Base-by-base conservation (phyloP, 257 asterid genomes). In the Solanum neorickii region DNA sequence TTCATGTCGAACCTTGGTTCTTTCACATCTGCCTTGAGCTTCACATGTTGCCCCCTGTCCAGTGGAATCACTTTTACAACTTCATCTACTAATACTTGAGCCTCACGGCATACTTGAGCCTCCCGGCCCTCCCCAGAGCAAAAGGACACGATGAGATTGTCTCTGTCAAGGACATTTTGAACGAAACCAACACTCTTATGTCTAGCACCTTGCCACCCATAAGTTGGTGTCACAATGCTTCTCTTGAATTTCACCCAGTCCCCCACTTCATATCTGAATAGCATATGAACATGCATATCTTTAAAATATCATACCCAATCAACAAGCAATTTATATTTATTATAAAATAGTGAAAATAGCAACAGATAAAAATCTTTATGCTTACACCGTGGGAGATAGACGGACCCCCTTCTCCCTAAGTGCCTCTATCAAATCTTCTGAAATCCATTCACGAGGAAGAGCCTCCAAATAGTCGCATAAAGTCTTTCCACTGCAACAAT, bases 1-100 rank as follows among this genome's bases (percentile, higher is more conserved):
- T 83, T 60, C 86, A 86, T 83, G 66, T 52, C 89, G 72, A 90
- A 96, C 99, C 98, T 95, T 86, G 99, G 99, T 93, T 95, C 98
- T 90, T 87, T 87, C 86, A 97, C 98, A 92, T 97, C 99, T 87
- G 93, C 90, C 89, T 93, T 97, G 73, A 97, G 96, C 90, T 92
- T 95, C 85, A 97, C 99, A 83, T 97, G 99, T 90, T 97, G 99
- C 86, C 99, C 99, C 93, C 99, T 95, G 90, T 97, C 99, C 59
- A 97, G 90, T 31, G 98, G 98, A 92, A 97, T 94, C 88, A 97
- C 95, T 93, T 97, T 97, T 70, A 95, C 88, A 83, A 97, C 98
- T 89, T 97, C 99, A 87, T 91, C 92, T 86, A 86, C 92, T 83
- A 92, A 93, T 74, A 95, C 96, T 90, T 87, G 91, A 82, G 95